Base-by-base conservation (phyloP, 768 basidiomycete genomes). In the Floccularia luteovirens region DNA sequence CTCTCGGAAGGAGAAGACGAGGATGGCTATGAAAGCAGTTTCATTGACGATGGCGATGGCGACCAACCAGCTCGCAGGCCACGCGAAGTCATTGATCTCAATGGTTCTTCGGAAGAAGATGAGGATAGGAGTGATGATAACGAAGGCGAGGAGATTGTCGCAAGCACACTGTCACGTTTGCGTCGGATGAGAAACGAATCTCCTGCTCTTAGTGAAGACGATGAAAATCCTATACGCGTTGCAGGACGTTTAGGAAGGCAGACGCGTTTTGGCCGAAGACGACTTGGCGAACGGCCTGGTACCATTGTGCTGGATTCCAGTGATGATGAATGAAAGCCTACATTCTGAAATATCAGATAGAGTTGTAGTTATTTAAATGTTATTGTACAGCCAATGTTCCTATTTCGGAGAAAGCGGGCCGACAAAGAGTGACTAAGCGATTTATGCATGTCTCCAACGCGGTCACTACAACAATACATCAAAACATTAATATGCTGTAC, bases 31-130 rank as follows among this genome's bases (percentile, higher is more conserved):
- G 48, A 49, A 21, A 36, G 45, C 36, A 41, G 45, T 19, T 30
- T 39, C 31, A 30, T 44, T n/a, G 42, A 41, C 22, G 43, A 36
- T 19, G 17, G 44, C 19, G 52, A 48, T 21, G 46, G 43, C 5
- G 50, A 45, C 19, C 14, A 34, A 7, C n/a, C 20, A 17, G 32
- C n/a, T 8, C 8, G 20, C 8, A 34, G 8, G 8, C 16, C 7
- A 7, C 7, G 16, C 8, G 16, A 17, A 6, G 36, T 41, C 31
- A 35, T 35, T 5, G 47, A 45, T 3, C 24, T 39, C 10, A 24
- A 8, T 7, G 38, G n/a, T 25, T 5, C 5, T 11, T 14, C n/a
- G 23, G 47, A 48, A 20, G 43, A 43, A 2, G 39, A 39, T 11
- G 31, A 35, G 16, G 43, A 38, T 31, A 24, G 12, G 4, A 25